These are phyloP conservation scores for Naematelia encephala DNA, from an alignment of 768 basidiomycete species.

Conservation along the genomic window DNA sequence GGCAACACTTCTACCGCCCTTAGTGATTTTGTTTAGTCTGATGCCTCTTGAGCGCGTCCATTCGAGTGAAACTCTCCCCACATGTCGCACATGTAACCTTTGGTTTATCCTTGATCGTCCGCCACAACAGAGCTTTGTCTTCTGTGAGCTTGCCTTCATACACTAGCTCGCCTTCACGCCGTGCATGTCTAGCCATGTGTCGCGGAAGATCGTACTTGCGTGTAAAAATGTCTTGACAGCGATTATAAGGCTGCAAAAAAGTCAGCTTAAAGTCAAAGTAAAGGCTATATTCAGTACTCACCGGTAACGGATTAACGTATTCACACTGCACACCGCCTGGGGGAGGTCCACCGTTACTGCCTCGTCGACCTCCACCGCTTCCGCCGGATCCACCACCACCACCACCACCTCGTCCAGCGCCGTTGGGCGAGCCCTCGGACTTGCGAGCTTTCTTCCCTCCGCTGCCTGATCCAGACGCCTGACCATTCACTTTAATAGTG, in stretches of 20 bases:
- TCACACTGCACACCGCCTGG: constrained; percentile 37
- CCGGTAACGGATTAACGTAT: constrained; percentile 41
- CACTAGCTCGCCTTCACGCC: constrained; percentile 43
- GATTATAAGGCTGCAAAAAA: constrained; percentile 35
- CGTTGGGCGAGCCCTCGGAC: constrained; percentile 8
- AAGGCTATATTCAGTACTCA: constrained; percentile 15
- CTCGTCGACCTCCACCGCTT: constrained; percentile 7
- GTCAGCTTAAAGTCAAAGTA: background rate
- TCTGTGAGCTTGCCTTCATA: constrained; percentile 38
- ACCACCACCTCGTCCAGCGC: constrained; percentile 5
- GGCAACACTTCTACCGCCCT: no score
- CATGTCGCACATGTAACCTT: constrained; percentile 37
- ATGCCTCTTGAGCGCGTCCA: constrained; percentile 46
- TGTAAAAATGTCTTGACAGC: constrained; percentile 43
- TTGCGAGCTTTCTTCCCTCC: constrained; percentile 6
- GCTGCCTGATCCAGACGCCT: background rate
- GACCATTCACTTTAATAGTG: background rate
- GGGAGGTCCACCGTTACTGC: constrained; percentile 5
- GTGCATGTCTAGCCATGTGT: constrained; percentile 46
- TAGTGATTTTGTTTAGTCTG: constrained; percentile 43
- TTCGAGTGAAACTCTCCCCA: constrained; percentile 44
- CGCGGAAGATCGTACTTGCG: constrained; percentile 45
- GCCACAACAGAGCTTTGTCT: constrained; percentile 41
- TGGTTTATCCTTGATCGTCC: constrained; percentile 44
- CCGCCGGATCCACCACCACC: constrained; percentile 5